A percentile compares a stretch with the other conserved stretches of the same genome.
Conservation (phyloP, 257 asterid species). For the Nicotiana tabacum region DNA sequence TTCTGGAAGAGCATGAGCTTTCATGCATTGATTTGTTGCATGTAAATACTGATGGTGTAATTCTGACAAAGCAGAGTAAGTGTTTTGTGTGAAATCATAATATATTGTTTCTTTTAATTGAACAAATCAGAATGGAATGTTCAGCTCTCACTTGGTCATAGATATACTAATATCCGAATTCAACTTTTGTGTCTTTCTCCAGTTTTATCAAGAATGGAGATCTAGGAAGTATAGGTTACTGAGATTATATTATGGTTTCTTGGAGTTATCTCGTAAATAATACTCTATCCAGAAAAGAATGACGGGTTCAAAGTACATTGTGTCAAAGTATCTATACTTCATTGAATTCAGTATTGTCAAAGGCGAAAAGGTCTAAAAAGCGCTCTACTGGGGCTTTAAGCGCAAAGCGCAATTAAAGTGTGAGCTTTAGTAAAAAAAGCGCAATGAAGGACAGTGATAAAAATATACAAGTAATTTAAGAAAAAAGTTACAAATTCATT, state of each 20-base stretch:
- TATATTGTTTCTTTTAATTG: not conserved
- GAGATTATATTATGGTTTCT: not conserved
- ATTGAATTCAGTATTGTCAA: not conserved
- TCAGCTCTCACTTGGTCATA: not conserved
- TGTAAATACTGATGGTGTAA: constrained; percentile 67
- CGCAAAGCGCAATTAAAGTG: no score
- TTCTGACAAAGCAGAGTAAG: constrained; percentile 88
- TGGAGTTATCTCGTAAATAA: not conserved
- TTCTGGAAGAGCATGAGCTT: constrained; percentile 75
- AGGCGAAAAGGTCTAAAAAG: no score
- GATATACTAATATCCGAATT: not conserved
- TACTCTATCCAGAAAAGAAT: not conserved
- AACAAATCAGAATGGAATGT: not conserved
- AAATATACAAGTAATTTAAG: no score
- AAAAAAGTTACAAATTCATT: no score
- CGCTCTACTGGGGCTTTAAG: no score
- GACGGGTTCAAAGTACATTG: not conserved
- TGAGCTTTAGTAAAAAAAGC: no score
- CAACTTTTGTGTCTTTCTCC: constrained; percentile 6
- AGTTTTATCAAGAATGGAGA: not conserved
- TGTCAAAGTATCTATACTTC: not conserved
- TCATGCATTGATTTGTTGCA: constrained; percentile 77
- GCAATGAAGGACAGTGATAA: no score
- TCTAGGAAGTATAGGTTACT: not conserved
- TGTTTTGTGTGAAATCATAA: not conserved